Evolutionary conservation across 768 basidiomycete species (phyloP).

Genomic region (Mrakia frigida): DNA sequence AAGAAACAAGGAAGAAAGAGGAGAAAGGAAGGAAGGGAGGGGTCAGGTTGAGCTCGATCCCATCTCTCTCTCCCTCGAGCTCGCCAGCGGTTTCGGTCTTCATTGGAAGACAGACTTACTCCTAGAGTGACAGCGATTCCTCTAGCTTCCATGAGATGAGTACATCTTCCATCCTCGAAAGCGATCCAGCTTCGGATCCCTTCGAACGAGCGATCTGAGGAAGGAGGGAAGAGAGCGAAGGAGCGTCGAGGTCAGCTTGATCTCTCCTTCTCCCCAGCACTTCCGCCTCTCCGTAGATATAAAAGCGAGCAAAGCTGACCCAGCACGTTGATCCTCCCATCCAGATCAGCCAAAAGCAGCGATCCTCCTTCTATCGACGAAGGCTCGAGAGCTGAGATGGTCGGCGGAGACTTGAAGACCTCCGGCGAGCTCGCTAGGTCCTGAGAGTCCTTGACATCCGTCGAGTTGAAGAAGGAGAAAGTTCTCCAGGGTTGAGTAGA

Average conservation of each 20-base stretch:
- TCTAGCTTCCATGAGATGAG: slow-evolving; percentile 76
- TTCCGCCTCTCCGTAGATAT: neutral
- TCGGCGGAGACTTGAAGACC: slow-evolving; percentile 28
- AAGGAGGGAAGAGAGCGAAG: neutral
- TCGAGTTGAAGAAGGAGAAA: neutral
- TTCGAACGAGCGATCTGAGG: slow-evolving; percentile 61
- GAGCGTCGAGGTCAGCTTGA: neutral
- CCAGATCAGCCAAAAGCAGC: slow-evolving; percentile 73
- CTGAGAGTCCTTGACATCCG: slow-evolving; percentile 66
- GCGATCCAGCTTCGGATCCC: slow-evolving; percentile 69
- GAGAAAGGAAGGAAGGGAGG: neutral
- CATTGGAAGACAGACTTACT: slow-evolving; percentile 50
- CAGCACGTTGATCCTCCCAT: slow-evolving; percentile 73
- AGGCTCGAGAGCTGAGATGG: slow-evolving; percentile 58
- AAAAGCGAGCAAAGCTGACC: neutral
- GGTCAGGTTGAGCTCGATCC: slow-evolving; percentile 25
- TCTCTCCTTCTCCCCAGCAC: neutral
- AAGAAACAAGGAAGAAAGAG: neutral
- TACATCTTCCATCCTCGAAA: slow-evolving; percentile 71
- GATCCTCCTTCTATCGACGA: slow-evolving; percentile 37
- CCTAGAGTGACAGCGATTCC: slow-evolving; percentile 84
- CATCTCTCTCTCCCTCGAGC: too few species aligned
- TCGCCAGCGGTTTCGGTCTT: neutral
- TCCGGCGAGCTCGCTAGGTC: slow-evolving; percentile 55
- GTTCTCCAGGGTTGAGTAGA: slow-evolving; percentile 11